Evolutionary conservation across 2,329 filamentous ascomycete genomes (phyloP).

Genomic region (Fusarium nodosum): DNA sequence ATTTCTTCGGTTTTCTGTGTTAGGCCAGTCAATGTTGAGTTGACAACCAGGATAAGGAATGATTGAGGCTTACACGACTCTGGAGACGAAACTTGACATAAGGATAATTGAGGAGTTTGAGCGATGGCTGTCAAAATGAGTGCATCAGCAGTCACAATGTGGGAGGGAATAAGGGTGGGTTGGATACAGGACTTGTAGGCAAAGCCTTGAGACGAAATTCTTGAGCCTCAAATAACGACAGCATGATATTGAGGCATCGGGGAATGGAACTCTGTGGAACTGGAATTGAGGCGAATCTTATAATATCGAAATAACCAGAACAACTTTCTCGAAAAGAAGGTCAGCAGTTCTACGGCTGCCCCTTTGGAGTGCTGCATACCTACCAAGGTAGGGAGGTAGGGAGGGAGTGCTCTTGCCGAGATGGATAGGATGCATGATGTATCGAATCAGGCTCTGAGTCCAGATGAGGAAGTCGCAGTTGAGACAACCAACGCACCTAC

Average conservation of each 20-base stretch:
- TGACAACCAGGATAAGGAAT: no score
- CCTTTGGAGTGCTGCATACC: background rate
- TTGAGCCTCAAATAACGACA: background rate
- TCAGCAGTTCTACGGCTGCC: background rate
- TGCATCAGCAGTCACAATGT: background rate
- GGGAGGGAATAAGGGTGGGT: background rate
- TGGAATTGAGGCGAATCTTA: constrained; percentile 7
- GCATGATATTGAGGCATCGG: background rate
- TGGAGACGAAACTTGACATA: background rate
- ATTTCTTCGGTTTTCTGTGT: constrained; percentile 19
- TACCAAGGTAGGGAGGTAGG: background rate
- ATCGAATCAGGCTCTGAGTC: constrained; percentile 16
- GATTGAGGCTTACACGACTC: background rate
- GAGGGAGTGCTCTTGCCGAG: background rate
- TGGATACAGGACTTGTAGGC: constrained; percentile 16
- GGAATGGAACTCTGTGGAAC: background rate
- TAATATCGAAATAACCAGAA: constrained; percentile 1
- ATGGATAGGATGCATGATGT: constrained; percentile 3
- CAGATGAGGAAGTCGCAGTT: constrained; percentile 2
- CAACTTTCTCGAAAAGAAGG: background rate
- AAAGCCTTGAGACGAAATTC: background rate
- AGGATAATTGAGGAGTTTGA: background rate
- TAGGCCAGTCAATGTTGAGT: background rate
- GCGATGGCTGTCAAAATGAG: background rate
- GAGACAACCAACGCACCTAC: constrained; percentile 19